Evolutionary conservation across 1,284 basidiomycete genomes (phyloP).

Genomic region (Cutaneotrichosporon curvatum): DNA sequence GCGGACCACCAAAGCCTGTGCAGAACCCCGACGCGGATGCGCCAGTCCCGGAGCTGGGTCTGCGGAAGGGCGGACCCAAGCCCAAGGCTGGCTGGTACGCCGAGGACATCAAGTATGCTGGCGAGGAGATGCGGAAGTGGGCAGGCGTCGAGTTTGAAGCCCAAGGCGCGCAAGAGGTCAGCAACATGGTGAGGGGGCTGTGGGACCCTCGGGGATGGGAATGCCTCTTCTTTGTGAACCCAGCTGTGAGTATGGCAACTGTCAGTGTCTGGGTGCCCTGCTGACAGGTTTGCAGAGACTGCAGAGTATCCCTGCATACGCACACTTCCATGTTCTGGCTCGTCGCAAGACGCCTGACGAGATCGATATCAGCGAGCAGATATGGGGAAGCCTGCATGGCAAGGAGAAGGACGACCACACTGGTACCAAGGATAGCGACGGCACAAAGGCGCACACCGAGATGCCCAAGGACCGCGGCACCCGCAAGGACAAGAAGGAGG

Average conservation of each 20-base stretch:
- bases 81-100: too few species aligned
- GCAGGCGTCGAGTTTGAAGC: conserved; percentile 29
- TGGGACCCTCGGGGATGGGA: conserved; percentile 44
- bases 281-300: conserved; percentile 26
- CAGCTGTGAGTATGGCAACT: conserved; percentile 5
- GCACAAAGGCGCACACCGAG: too few species aligned
- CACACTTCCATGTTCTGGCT: conserved; percentile 45
- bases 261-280: not conserved
- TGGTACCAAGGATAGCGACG: too few species aligned
- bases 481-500: too few species aligned
- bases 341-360: conserved; percentile 40
- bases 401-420: not conserved
- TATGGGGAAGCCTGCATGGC: not conserved
- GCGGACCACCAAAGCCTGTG: too few species aligned
- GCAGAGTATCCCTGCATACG: conserved; percentile 41
- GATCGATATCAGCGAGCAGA: conserved; percentile 33
- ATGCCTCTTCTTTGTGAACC: conserved; percentile 37
- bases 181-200: conserved; percentile 38
- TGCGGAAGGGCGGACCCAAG: too few species aligned
- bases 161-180: conserved; percentile 36
- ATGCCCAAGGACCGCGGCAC: too few species aligned
- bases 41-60: too few species aligned
- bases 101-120: conserved; percentile 26
- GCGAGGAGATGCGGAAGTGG: conserved; percentile 28
- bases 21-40: too few species aligned